A percentile compares a stretch with the other conserved stretches of the same genome.
Evolutionary conservation across 2,329 filamentous ascomycete species (phyloP).

Genomic region (Venturia oleaginea): DNA sequence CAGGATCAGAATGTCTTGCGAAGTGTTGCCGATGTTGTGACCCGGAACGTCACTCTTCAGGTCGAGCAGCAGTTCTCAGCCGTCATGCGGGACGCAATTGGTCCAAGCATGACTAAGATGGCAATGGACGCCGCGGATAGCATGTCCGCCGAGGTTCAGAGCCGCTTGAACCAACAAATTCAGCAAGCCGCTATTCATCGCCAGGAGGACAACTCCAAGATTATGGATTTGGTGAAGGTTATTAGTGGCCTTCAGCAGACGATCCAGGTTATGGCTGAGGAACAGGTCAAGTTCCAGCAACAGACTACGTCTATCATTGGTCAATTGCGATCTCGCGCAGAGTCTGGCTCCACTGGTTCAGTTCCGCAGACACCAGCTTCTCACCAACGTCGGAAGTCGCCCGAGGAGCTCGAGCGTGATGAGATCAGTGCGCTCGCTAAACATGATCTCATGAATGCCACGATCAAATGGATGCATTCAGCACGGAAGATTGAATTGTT

Average conservation of each 20-base stretch:
- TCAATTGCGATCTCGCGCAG: conserved; percentile 19
- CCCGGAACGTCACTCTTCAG: conserved; percentile 54
- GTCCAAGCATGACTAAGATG: conserved; percentile 56
- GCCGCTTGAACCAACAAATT: conserved; percentile 44
- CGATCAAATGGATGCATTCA: conserved; percentile 53
- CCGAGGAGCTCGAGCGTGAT: conserved; percentile 50
- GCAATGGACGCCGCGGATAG: conserved; percentile 59
- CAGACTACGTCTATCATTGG: conserved; percentile 36
- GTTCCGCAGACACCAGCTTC: conserved; percentile 22
- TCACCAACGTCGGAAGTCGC: conserved; percentile 25
- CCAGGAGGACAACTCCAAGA: conserved; percentile 52
- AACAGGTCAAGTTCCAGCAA: conserved; percentile 60
- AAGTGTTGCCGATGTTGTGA: conserved; percentile 62
- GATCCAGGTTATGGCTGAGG: conserved; percentile 58
- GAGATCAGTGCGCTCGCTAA: conserved; percentile 55
- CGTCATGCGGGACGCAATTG: conserved; percentile 53
- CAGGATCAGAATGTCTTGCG: conserved; percentile 67
- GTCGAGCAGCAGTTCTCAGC: conserved; percentile 58
- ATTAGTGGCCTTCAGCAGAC: conserved; percentile 60
- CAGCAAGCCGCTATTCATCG: conserved; percentile 43
- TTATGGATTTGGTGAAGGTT: conserved; percentile 61
- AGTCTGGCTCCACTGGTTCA: conserved; percentile 16
- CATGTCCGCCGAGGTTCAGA: conserved; percentile 59
- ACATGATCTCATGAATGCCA: conserved; percentile 40
- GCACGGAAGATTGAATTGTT: conserved; percentile 50